A percentile compares a stretch with the other conserved stretches of the same genome.
phyloP scores from a whole-genome alignment of 257 asterid species.

The Plantago ovata region DNA sequence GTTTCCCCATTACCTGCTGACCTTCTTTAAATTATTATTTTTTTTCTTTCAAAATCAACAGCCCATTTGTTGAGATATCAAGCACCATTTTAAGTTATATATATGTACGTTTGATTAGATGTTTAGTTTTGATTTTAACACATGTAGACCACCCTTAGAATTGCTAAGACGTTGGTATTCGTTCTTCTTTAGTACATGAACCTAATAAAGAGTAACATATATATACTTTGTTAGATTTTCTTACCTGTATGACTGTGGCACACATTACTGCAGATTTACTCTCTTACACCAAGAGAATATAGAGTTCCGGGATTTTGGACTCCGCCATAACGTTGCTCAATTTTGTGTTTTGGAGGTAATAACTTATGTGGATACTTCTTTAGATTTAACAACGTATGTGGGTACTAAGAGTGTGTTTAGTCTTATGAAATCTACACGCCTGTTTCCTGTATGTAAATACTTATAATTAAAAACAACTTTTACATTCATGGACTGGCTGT shows the following conservation, averaged over 20 bases:
- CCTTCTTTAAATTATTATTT: no score
- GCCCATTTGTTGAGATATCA: conserved; percentile 17
- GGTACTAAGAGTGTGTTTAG: not conserved
- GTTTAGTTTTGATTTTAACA: not conserved
- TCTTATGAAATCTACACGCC: conserved; percentile 8
- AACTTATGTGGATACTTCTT: conserved; percentile 11
- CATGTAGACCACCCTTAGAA: not conserved
- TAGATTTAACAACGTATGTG: conserved; percentile 13
- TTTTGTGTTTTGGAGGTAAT: conserved; percentile 76
- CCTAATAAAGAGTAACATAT: not conserved
- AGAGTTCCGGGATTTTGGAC: conserved; percentile 76
- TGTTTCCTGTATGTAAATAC: conserved; percentile 11
- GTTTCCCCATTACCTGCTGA: not conserved
- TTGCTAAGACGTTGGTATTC: not conserved
- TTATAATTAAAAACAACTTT: not conserved
- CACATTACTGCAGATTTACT: conserved; percentile 46
- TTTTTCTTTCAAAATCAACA: no score
- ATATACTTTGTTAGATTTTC: conserved; percentile 1
- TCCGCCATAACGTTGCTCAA: conserved; percentile 81
- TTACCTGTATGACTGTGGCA: conserved; percentile 7
- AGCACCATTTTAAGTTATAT: not conserved
- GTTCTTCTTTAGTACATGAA: not conserved
- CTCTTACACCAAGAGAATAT: conserved; percentile 76
- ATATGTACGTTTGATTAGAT: not conserved
- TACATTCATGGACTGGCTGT: conserved; percentile 13